These are phyloP conservation scores for Cyberlindnera misumaiensis DNA, from an alignment of 805 yeast species.

Conservation along the genomic window DNA sequence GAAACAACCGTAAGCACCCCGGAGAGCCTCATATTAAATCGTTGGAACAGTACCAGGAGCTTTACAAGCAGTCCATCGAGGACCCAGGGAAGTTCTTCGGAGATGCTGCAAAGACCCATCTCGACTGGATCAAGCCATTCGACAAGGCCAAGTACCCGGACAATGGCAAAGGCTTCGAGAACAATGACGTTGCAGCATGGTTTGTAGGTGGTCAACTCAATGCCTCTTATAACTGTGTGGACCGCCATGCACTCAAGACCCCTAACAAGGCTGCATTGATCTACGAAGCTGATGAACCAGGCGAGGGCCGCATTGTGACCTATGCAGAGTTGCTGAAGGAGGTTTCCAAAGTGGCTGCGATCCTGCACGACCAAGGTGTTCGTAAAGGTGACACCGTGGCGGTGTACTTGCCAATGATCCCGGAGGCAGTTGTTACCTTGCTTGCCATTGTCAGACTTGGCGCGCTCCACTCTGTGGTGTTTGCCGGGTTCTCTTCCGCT, in stretches of 20 bases:
- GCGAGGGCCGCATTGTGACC: constrained; percentile 53
- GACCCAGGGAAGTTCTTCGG: constrained; percentile 85
- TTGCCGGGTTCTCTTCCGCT: constrained; percentile 87
- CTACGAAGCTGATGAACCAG: constrained; percentile 78
- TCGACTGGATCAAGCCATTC: constrained; percentile 79
- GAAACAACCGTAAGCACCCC: constrained; percentile 20
- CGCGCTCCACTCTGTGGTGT: constrained; percentile 78
- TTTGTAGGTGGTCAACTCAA: constrained; percentile 74
- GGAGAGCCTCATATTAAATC: constrained; percentile 18
- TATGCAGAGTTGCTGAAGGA: constrained; percentile 66
- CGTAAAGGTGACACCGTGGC: constrained; percentile 82
- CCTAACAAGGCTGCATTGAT: constrained; percentile 72
- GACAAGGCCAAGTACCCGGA: constrained; percentile 49
- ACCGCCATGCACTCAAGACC: constrained; percentile 65
- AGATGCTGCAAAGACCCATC: constrained; percentile 60
- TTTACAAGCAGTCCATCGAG: constrained; percentile 73
- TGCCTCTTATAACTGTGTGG: constrained; percentile 77
- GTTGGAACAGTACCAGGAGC: constrained; percentile 58
- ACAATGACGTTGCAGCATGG: constrained; percentile 59
- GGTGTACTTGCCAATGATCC: constrained; percentile 80
- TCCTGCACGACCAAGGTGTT: constrained; percentile 58
- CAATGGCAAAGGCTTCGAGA: constrained; percentile 38
- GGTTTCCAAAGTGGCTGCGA: constrained; percentile 67
- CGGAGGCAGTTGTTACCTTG: constrained; percentile 69
- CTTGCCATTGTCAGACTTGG: constrained; percentile 77